These are phyloP conservation scores for Termitomyces sp. DNA, from an alignment of 768 basidiomycete species.

Conservation along the genomic window DNA sequence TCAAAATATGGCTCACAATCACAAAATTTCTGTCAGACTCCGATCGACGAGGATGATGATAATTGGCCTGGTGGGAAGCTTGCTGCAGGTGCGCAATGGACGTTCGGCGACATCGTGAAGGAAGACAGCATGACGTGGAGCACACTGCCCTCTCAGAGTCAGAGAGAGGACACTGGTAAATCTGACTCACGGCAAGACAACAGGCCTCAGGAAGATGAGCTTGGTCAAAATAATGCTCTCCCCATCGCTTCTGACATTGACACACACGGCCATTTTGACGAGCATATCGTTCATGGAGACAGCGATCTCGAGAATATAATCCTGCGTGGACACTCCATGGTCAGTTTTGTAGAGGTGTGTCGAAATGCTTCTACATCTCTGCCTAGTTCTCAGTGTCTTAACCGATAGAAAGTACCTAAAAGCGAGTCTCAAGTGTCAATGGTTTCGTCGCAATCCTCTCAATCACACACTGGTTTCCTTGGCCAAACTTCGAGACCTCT, in stretches of 20 bases:
- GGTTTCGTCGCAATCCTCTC: constrained; percentile 44
- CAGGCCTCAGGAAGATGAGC: constrained; percentile 10
- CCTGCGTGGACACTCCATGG: constrained; percentile 32
- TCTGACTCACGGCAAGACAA: constrained; percentile 18
- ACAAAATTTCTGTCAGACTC: constrained; percentile 23
- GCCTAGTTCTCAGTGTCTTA: not conserved
- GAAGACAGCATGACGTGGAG: constrained; percentile 81
- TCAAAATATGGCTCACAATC: constrained; percentile 33
- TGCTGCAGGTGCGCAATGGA: constrained; percentile 55
- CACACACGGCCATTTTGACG: constrained; percentile 23
- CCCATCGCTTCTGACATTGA: constrained; percentile 35
- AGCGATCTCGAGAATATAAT: constrained; percentile 40
- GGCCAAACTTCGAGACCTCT: constrained; percentile 69
- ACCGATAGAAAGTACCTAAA: constrained; percentile 25
- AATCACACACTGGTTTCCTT: constrained; percentile 60
- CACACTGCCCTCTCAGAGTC: constrained; percentile 59
- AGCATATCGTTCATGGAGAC: constrained; percentile 21
- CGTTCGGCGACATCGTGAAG: constrained; percentile 46
- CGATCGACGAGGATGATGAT: constrained; percentile 61
- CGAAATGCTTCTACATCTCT: constrained; percentile 2
- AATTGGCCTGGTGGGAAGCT: constrained; percentile 76
- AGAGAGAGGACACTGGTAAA: constrained; percentile 37
- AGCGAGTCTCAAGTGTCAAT: constrained; percentile 57
- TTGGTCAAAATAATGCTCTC: constrained; percentile 11
- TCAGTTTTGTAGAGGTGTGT: constrained; percentile 42